Conservation (phyloP, 345 rosid species). For the Turritis glabra region DNA sequence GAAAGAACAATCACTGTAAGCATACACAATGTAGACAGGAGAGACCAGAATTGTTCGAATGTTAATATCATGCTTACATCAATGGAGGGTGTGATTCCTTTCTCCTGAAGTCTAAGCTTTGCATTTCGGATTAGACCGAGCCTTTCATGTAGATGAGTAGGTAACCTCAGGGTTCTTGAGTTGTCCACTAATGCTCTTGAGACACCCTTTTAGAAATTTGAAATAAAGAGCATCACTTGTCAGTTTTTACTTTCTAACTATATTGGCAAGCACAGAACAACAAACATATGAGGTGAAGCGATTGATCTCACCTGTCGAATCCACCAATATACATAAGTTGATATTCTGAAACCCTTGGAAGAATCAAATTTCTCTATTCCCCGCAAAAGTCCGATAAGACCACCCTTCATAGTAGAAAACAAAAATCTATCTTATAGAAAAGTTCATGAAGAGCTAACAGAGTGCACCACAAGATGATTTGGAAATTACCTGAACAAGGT, state of each 20-base stretch:
- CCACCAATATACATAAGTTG: constrained; percentile 99
- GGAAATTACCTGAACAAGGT: constrained; percentile 84
- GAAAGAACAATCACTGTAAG: constrained; percentile 28
- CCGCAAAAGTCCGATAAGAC: constrained; percentile 84
- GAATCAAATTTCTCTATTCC: constrained; percentile 98
- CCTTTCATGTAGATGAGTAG: constrained; percentile 84
- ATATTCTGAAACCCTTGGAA: constrained; percentile 84
- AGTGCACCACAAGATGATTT: constrained; percentile 12
- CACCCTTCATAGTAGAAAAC: constrained; percentile 60
- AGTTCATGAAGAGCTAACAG: constrained; percentile 12
- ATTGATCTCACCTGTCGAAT: constrained; percentile 76
- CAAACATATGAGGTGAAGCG: background rate
- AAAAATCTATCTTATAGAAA: background rate
- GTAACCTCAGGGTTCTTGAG: constrained; percentile 84
- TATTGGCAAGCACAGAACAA: background rate
- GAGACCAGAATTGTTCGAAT: background rate
- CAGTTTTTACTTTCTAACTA: constrained; percentile 10
- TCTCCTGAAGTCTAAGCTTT: constrained; percentile 77
- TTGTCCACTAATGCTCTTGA: constrained; percentile 84
- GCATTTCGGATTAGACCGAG: constrained; percentile 84
- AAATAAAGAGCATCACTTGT: constrained; percentile 10
- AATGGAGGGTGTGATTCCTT: constrained; percentile 82
- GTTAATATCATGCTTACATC: constrained; percentile 57
- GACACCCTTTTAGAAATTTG: constrained; percentile 66
- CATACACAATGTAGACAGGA: background rate